Evolutionary conservation across 345 rosid species (phyloP).

Genomic region (Rhizophora mangle): DNA sequence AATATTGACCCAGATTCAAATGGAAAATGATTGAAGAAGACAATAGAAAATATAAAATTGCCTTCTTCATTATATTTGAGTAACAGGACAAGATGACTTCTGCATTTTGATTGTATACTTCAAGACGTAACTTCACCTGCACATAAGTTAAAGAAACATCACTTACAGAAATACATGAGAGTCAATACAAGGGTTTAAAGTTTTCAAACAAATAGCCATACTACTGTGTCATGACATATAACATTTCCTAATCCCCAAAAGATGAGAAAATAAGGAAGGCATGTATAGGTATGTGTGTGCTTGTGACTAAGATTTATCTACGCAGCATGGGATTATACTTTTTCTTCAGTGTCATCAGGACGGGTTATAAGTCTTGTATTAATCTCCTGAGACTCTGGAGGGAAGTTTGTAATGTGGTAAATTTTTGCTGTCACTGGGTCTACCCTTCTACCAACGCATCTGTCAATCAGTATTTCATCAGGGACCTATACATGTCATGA

Average conservation of each 20-base stretch:
- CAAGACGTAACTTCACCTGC: slow-evolving; percentile 71
- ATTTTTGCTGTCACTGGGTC: slow-evolving; percentile 76
- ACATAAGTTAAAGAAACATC: slow-evolving; percentile 5
- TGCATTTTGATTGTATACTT: slow-evolving; percentile 76
- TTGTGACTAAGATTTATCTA: neutral
- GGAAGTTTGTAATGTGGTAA: slow-evolving; percentile 66
- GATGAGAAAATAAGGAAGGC: neutral
- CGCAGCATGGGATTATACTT: slow-evolving; percentile 33
- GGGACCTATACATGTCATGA: slow-evolving; percentile 67
- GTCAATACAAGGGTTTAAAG: neutral
- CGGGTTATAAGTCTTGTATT: slow-evolving; percentile 78
- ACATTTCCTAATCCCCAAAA: neutral
- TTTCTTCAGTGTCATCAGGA: slow-evolving; percentile 88
- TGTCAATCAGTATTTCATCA: slow-evolving; percentile 81
- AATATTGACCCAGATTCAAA: neutral
- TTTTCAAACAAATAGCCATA: neutral
- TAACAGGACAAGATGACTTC: slow-evolving; percentile 61
- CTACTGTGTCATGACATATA: too few species aligned
- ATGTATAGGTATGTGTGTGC: neutral
- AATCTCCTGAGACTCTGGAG: slow-evolving; percentile 67
- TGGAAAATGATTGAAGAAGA: neutral
- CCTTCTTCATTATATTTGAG: slow-evolving; percentile 61
- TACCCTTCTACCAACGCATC: slow-evolving; percentile 87
- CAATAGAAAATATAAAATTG: slow-evolving; percentile 15
- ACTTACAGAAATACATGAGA: neutral